Evolutionary conservation across 331 rosid genomes (phyloP), one percentile per base, ranked within the genome.

Genomic region (Cucumis variabilis): DNA sequence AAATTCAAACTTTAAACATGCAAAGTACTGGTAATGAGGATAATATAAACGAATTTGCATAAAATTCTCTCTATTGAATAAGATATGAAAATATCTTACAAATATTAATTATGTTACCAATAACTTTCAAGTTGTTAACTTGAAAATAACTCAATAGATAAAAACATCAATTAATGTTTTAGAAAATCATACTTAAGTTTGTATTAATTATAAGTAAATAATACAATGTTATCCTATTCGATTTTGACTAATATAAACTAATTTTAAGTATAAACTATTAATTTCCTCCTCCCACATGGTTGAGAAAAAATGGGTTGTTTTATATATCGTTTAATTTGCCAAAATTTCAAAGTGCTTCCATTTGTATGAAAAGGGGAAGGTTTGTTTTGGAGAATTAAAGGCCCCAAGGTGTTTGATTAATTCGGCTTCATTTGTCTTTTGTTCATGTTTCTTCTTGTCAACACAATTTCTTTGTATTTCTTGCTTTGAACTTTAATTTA

Each of bases 401-500:
- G 63, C 30, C 30, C 1, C 41, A n/a, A 48, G n/a, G 48, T 78
- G 80, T 73, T 16, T 44, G 10, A 44, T 44, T 44, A 7, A 44
- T 7, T 75, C 44, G 60, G 9, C 82, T 74, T 74, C 28, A 76
- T 27, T 77, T 50, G 83, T 77, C 65, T 48, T 77, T 77, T 77
- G 63, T 77, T 77, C 13, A n/a, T 77, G 19, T 77, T 46, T 3
- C 83, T 48, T 77, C 63, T 77, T 76, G 12, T 76, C 33, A 71
- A 44, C 82, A 76, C 60, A 10, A 79, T 25, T 53, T 79, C 84
- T 79, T 79, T 79, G 17, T 79, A 53, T 79, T 79, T 79, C 6
- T 78, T 80, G 20, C 28, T 55, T 81, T 28, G 25, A 67, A 28
- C 11, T 77, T 48, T 24, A 44, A 44, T 53, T 51, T 62, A 62